Conservation (phyloP, 306 rosid genomes). For the Quercus robur region DNA sequence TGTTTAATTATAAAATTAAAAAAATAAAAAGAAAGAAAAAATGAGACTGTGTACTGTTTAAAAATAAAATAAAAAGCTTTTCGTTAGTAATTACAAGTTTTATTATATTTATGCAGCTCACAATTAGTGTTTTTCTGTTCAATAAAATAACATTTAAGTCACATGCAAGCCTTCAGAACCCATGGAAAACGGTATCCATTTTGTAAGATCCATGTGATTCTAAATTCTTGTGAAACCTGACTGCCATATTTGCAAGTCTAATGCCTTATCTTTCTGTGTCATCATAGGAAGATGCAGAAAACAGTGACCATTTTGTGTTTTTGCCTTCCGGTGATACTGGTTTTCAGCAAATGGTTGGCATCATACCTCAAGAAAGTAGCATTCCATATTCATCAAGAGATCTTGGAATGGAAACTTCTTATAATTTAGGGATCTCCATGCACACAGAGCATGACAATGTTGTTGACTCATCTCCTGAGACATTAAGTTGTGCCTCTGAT, state of each 20-base stretch:
- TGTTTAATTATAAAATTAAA: too few relatives aligned
- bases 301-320: constrained; percentile 56
- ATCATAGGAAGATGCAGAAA: constrained; percentile 61
- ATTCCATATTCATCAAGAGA: constrained; percentile 42
- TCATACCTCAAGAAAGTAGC: constrained; percentile 48
- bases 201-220: constrained; percentile 9
- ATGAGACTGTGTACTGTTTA: too few relatives aligned
- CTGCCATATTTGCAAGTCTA: constrained; percentile 9
- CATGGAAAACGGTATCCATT: not conserved
- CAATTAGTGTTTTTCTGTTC: not conserved
- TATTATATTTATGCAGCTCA: not conserved
- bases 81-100: not conserved
- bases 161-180: not conserved
- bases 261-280: constrained; percentile 17
- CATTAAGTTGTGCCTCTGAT: constrained; percentile 28
- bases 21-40: too few relatives aligned
- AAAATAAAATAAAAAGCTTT: not conserved
- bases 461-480: constrained; percentile 32
- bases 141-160: not conserved
- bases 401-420: constrained; percentile 34
- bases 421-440: constrained; percentile 31
- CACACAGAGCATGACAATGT: constrained; percentile 27
- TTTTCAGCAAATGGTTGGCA: constrained; percentile 51
- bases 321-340: constrained; percentile 44
- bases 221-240: not conserved